Conservation (phyloP, 2,329 filamentous ascomycete genomes). For the Trematosphaeria pertusa region DNA sequence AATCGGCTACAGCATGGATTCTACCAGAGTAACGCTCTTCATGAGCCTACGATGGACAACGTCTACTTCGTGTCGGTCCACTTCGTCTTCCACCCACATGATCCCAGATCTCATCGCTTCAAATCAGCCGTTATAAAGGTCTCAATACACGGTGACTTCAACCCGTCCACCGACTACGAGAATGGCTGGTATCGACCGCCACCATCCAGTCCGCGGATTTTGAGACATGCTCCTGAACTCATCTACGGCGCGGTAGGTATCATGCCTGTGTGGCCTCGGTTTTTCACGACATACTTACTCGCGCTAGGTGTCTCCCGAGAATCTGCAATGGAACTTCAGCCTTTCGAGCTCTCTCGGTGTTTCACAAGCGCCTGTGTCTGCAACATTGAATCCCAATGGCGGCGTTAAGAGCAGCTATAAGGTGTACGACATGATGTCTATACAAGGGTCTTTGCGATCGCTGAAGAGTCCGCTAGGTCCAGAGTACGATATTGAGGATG, state of each 20-base stretch:
- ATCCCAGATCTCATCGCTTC: slow-evolving; percentile 54
- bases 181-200: slow-evolving; percentile 22
- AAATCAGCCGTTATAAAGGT: slow-evolving; percentile 56
- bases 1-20: slow-evolving; percentile 59
- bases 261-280: too few relatives aligned
- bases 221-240: slow-evolving; percentile 59
- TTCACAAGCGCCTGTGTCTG: slow-evolving; percentile 52
- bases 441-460: slow-evolving; percentile 56
- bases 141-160: slow-evolving; percentile 38
- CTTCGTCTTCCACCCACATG: slow-evolving; percentile 58
- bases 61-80: slow-evolving; percentile 58
- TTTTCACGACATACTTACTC: too few relatives aligned
- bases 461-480: slow-evolving; percentile 44
- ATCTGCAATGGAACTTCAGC: slow-evolving; percentile 57
- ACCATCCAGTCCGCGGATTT: slow-evolving; percentile 49
- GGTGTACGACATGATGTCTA: slow-evolving; percentile 58
- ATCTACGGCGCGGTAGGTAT: slow-evolving; percentile 52
- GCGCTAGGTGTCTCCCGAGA: slow-evolving; percentile 50
- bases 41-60: slow-evolving; percentile 51
- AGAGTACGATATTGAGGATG: slow-evolving; percentile 52
- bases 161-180: slow-evolving; percentile 11
- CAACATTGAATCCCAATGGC: slow-evolving; percentile 52
- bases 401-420: slow-evolving; percentile 52
- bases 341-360: slow-evolving; percentile 56
- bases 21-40: slow-evolving; percentile 52